Percentiles rank a stretch among this genome's conserved stretches.
Conservation (phyloP, 139 green algal genomes). For the Marvania coccoides region DNA sequence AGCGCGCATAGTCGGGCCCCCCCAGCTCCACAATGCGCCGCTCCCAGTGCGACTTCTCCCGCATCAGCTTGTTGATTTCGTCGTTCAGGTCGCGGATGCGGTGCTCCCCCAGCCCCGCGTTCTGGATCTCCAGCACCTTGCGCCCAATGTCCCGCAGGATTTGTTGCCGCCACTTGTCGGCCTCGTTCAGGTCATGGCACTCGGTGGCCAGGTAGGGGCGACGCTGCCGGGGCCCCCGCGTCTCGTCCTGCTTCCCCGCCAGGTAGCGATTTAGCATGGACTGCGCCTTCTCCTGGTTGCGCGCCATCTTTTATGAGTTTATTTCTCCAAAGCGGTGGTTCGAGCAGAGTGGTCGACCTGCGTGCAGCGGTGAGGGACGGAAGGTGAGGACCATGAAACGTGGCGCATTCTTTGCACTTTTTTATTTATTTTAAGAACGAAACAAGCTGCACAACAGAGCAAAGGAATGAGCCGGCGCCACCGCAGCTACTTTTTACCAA, state of each 20-base stretch:
- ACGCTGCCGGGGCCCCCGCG: conserved; percentile 42
- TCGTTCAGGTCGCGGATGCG: conserved; percentile 97
- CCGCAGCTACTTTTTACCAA: no score
- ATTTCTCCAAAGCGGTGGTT: no score
- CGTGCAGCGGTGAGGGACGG: no score
- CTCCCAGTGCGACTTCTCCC: conserved; percentile 98
- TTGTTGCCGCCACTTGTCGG: conserved; percentile 93
- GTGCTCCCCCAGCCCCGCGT: conserved; percentile 92
- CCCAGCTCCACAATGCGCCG: conserved; percentile 90
- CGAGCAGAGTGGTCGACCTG: no score
- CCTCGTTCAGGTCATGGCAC: conserved; percentile 84
- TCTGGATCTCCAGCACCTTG: conserved; percentile 99
- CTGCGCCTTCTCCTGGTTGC: conserved; percentile 96
- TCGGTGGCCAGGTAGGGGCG: conserved; percentile 88
- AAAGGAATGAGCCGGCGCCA: no score
- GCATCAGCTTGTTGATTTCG: conserved; percentile 99
- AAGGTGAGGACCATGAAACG: no score
- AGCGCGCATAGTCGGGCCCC: conserved; percentile 86
- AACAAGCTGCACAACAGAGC: no score
- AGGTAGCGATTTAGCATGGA: conserved; percentile 95
- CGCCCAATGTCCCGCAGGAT: conserved; percentile 91
- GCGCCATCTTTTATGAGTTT: conserved; percentile 69
- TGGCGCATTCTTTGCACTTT: no score
- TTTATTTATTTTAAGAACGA: no score
- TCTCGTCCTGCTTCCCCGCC: conserved; percentile 47